A percentile compares a stretch with the other conserved stretches of the same genome.
These are phyloP conservation scores for Solanum chacoense DNA, from an alignment of 305 asterid species.

Conservation along the genomic window DNA sequence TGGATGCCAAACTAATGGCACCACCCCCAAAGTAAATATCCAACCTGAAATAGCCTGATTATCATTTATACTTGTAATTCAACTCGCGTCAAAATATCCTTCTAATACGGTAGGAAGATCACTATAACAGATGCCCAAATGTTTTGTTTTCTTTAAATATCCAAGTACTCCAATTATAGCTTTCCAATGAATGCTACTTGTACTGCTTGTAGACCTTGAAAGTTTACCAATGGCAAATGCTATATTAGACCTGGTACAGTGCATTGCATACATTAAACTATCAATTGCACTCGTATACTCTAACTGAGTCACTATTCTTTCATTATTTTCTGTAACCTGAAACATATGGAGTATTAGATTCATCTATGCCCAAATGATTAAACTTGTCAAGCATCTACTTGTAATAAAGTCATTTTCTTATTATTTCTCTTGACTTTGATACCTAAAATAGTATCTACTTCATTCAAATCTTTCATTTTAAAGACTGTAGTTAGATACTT, in stretches of 20 bases:
- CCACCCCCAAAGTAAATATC: background rate
- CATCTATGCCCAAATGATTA: background rate
- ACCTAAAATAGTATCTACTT: background rate
- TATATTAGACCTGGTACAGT: background rate
- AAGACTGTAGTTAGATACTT: background rate
- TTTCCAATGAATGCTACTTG: background rate
- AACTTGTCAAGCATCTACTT: background rate
- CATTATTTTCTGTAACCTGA: background rate
- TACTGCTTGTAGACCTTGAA: background rate
- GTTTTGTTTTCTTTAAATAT: background rate
- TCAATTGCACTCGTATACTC: background rate
- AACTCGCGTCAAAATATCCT: background rate
- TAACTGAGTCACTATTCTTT: background rate
- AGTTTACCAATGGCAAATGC: background rate
- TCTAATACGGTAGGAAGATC: background rate
- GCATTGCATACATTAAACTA: background rate
- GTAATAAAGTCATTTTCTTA: background rate
- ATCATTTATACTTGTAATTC: background rate
- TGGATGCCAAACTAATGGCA: background rate
- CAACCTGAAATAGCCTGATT: background rate
- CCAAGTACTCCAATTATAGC: background rate
- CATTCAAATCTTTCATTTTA: background rate
- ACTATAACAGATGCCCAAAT: background rate
- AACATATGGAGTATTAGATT: background rate
- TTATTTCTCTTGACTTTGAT: too few species aligned